Percentiles rank a stretch among this genome's conserved stretches.
phyloP scores from a whole-genome alignment of 345 rosid genomes.

The Luvunga scandens region DNA sequence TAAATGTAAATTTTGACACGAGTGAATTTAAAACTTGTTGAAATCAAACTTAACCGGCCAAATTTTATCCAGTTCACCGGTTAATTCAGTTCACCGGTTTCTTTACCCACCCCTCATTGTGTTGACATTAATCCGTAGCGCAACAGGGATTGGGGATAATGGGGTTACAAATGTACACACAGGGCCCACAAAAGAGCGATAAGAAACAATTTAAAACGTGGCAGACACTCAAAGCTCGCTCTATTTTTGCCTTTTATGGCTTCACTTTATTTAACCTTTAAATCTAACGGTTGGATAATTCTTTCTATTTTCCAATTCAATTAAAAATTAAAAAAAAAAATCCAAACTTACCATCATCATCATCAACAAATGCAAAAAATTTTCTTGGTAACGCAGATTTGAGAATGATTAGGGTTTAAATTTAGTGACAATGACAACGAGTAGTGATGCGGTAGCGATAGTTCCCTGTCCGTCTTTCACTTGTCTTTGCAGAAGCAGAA shows the following conservation, averaged over 20 bases:
- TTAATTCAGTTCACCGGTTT: too few relatives aligned
- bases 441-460: background rate
- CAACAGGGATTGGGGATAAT: background rate
- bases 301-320: background rate
- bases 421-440: background rate
- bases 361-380: background rate
- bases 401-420: constrained; percentile 2
- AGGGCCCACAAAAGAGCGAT: background rate
- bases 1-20: too few relatives aligned
- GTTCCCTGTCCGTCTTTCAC: background rate
- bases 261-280: background rate
- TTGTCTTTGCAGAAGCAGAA: background rate
- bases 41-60: too few relatives aligned
- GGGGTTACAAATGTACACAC: background rate
- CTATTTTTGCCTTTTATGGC: background rate
- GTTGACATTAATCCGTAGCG: too few relatives aligned
- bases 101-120: too few relatives aligned
- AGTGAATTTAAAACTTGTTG: too few relatives aligned
- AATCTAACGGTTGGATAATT: background rate
- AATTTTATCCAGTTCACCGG: too few relatives aligned
- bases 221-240: background rate
- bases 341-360: background rate
- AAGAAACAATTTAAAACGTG: background rate
- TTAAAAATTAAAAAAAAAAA: background rate
- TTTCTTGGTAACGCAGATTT: background rate